Evolutionary conservation across 495 filamentous ascomycete species (phyloP), one percentile per base, ranked within the genome.

Genomic region (Aspergillus hancockii): DNA sequence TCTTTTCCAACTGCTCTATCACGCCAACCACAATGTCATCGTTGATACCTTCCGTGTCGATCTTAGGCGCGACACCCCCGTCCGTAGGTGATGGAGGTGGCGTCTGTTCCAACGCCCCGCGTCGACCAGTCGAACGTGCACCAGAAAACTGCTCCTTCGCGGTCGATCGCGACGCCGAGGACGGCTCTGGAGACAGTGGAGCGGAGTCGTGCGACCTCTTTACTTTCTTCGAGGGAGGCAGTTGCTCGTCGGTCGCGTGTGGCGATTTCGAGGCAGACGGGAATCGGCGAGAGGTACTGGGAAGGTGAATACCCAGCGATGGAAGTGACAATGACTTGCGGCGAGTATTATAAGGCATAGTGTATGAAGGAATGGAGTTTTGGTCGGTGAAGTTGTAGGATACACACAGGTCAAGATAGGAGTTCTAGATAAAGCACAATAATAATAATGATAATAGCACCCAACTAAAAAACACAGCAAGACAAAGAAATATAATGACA

Each of bases 271-370:
- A 75, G 36, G 76, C 64, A 49, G 89, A 85, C 63, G 88, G 85
- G 65, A 85, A 85, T 71, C 86, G 85, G 73, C 91, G 84, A 56
- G 87, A 85, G 58, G 87, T 84, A 68, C 88, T 88, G 50, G 92
- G 94, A 49, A 98, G 77, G 66, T 93, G 91, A 61, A 98, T 96
- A 70, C 94, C 94, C 63, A 98, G 83, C 58, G 91, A 93, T 21
- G 92, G 90, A 63, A 98, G 81, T 31, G 94, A 98, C 67, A 98
- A 76, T 69, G 92, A 96, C 79, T 98, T 98, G 74, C 94, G 88
- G 76, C 94, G 89, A 61, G 94, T 98, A 75, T 98, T 97, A 83
- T 97, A 97, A 62, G 92, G 91, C 92, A 96, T 96, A 65, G 60
- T 85, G 25, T 50, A 51, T 53, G 62, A 64, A 64, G 59, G 52